Conservation (phyloP, 768 basidiomycete species). For the Boletellus ananas region DNA sequence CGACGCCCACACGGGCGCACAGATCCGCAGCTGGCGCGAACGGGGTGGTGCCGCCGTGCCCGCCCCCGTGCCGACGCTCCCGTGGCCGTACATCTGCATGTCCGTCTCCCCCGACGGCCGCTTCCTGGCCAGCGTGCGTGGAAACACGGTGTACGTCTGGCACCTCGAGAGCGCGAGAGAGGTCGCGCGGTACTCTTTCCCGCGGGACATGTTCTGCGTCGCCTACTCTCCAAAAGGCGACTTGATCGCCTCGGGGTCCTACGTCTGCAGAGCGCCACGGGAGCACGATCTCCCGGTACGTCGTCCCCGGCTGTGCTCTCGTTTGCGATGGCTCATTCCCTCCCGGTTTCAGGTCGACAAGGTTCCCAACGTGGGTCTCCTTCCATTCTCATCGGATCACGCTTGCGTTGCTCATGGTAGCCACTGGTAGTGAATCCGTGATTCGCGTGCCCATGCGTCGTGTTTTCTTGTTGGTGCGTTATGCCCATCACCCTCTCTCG, state of each 20-base stretch:
- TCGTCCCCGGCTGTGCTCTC: background rate
- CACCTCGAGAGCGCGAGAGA: slow-evolving; percentile 13
- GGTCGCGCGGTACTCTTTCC: slow-evolving; percentile 19
- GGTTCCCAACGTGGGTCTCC: slow-evolving; percentile 7
- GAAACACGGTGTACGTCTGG: slow-evolving; percentile 16
- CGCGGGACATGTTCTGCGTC: slow-evolving; percentile 22
- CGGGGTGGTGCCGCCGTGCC: background rate
- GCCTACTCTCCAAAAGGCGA: slow-evolving; percentile 22
- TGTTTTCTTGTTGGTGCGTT: slow-evolving; percentile 3
- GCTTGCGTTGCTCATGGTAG: background rate
- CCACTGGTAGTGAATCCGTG: background rate
- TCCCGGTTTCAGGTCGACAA: slow-evolving; percentile 1
- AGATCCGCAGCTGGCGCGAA: slow-evolving; percentile 22
- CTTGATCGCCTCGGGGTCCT: slow-evolving; percentile 14
- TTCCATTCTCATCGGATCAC: no score
- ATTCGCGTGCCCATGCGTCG: background rate
- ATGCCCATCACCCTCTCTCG: background rate
- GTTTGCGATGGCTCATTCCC: background rate
- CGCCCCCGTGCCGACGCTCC: background rate
- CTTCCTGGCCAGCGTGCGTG: slow-evolving; percentile 19
- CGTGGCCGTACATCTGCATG: slow-evolving; percentile 24
- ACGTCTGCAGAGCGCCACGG: slow-evolving; percentile 14
- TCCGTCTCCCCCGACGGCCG: slow-evolving; percentile 20
- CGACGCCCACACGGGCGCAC: slow-evolving; percentile 14
- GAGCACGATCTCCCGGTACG: slow-evolving; percentile 5